Evolutionary conservation across 225 moss, liverwort and hornwort genomes (phyloP), one percentile per base, ranked within the genome.

Genomic region (Sphagnum contortum): DNA sequence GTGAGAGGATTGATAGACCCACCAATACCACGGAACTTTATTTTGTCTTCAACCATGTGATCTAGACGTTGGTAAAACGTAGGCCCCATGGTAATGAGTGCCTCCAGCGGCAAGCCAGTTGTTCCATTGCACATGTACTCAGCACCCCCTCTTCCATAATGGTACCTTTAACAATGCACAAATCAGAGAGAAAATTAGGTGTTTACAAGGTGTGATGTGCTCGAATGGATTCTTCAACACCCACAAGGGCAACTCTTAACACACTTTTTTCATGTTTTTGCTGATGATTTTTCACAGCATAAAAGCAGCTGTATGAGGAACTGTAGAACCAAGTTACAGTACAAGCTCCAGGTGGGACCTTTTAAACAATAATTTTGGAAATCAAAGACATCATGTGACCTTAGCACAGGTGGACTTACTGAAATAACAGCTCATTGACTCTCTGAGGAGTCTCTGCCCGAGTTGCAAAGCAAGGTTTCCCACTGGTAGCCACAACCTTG

Each of bases 41-140:
- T 77, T 73, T 94, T 94, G 51, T 94, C 94, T 67, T 87, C 87
- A 4, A 80, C 94, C 94, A 94, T 89, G 71, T 91, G 94, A 44
- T 80, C 87, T 8, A 94, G 76, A 45, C 89, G 81, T 63, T 94
- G 94, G 75, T 94, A 94, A 68, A 94, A 94, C 2, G 91, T 94
- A 5, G 87, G 64, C n/a, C 89, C 88, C 0, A 89, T 83, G 72
- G 69, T 87, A 50, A 94, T 89, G 53, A 72, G 81, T 3, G 83
- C 74, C 3, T 74, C 74, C 66, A 94, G 73, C 3, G 80, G 80
- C 58, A 73, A 69, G 44, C 94, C 94, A 48, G 87, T 94, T 45
- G 75, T 48, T 48, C 94, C 91, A 48, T 87, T 89, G 73, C 75
- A 85, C 94, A 91, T 79, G 5, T 73, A 77, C 62, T 91, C 91